Evolutionary conservation across 441 rosid genomes (phyloP), one percentile per base, ranked within the genome.

Genomic region (Arabidopsis lyrata): DNA sequence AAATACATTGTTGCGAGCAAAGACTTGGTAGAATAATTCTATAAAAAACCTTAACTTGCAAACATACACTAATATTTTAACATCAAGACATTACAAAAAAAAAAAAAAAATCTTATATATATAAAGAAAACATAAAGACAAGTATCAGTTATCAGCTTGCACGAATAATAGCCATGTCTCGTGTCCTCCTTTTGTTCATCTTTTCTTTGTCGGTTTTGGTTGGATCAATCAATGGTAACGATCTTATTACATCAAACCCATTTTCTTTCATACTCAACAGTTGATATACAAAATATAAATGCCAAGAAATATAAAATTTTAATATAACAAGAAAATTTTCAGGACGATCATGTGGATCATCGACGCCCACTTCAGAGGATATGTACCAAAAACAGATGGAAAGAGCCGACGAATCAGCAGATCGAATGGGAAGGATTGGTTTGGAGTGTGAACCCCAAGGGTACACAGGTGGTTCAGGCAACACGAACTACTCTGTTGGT

Each of bases 341-440:
- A 60, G 65, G 65, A 39, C 65, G 49, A 10, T 8, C 41, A 2
- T 60, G 65, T 39, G 49, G 65, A 60, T 27, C 49, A 36, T 6
- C 38, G 8, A 8, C 41, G 3, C 41, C 41, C 10, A 36, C 41
- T 8, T 8, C 13, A 2, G 11, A 8, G 41, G 41, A 36, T 36
- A 9, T 10, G 41, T 9, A 8, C 41, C 1, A 38, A 38, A 10
- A 38, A 29, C 14, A 60, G 5, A 20, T 60, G 18, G 65, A 60
- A 39, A 1, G 5, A 0, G 1, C 18, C 11, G 65, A 60, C 3
- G 49, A 60, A 39, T 13, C 41, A 34, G 5, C 1, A 12, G 4
- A 2, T 38, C 6, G 8, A 13, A 0, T 0, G 3, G 65, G 65
- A 13, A 60, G 35, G 49, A 39, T 7, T 1, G 49, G 49, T 38